Base-by-base conservation (phyloP, 2,329 filamentous ascomycete species). In the Calonectria pteridis region DNA sequence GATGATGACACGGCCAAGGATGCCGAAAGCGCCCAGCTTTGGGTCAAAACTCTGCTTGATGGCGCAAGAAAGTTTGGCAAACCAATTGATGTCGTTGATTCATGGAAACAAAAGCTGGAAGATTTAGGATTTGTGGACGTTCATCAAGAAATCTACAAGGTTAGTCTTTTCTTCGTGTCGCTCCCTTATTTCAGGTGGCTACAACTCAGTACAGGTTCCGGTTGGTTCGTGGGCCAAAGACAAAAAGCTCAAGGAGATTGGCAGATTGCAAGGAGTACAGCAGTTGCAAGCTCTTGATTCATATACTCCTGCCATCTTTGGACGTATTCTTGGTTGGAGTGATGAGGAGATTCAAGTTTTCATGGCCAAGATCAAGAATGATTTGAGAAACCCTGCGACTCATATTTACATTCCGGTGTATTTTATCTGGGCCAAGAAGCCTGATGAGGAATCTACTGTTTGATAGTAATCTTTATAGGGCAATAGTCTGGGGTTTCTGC, bases 331-430 rank as follows among this genome's bases (percentile, higher is more conserved):
- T 1, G 77, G 77, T 6, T 78, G 77, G 77, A 67, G 71, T 2
- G 73, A 75, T 9, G 59, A 73, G 1, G 77, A 77, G 37, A 75
- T 77, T 14, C 73, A 75, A 33, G 73, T 77, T 0, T 71, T 78
- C 1, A 75, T 78, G 73, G 77, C 75, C 7, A 76, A 76, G 62
- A 73, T 78, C 13, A 78, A 76, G 55, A 77, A 62, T 9, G 77
- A 79, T 20, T 50, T 79, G 4, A 59, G 68, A 6, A 62, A 77
- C 11, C 72, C 77, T 6, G 28, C 55, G 16, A 68, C 72, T 6
- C 77, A 79, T 13, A 69, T 79, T 1, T 79, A 79, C 49, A 66
- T 78, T 2, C 76, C 77, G 0, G 69, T 77, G 0, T 65, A 77
- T 13, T 77, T 79, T n/a, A 69, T 78, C 26, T 79, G 76, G 74